Percentiles rank a stretch among this genome's conserved stretches.
Conservation (phyloP, 768 basidiomycete genomes). For the Mycena rebaudengoi region DNA sequence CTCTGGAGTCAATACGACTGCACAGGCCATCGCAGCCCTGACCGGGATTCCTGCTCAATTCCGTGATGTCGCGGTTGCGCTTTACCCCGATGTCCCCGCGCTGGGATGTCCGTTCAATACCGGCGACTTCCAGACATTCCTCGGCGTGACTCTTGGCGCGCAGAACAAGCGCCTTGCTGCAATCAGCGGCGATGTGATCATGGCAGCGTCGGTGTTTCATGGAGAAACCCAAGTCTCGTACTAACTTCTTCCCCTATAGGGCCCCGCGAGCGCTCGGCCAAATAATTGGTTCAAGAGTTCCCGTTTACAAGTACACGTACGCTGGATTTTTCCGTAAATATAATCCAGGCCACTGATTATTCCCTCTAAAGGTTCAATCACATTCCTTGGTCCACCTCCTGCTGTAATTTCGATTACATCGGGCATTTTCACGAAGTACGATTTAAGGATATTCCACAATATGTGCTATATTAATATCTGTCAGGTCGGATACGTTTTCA, state of each 20-base stretch:
- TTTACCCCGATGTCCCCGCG: constrained; percentile 20
- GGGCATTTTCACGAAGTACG: constrained; percentile 23
- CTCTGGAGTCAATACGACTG: constrained; percentile 15
- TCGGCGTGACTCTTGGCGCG: constrained; percentile 1
- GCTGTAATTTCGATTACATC: constrained; percentile 12
- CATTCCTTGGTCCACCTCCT: constrained; percentile 15
- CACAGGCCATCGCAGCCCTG: constrained; percentile 1
- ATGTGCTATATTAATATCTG: neutral
- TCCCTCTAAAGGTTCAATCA: constrained; percentile 18
- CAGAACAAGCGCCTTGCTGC: constrained; percentile 22
- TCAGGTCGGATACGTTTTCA: constrained; percentile 26
- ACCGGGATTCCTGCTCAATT: constrained; percentile 3
- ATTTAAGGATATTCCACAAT: too few species aligned
- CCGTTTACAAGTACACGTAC: constrained; percentile 24
- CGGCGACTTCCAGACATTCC: constrained; percentile 16
- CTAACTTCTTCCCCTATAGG: constrained; percentile 1
- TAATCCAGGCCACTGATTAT: neutral
- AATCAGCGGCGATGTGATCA: constrained; percentile 3
- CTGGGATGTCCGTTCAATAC: constrained; percentile 27
- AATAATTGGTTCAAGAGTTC: constrained; percentile 14
- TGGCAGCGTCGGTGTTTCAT: constrained; percentile 18
- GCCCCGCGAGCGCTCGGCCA: constrained; percentile 18
- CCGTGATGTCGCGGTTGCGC: constrained; percentile 1
- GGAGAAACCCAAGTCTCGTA: neutral
- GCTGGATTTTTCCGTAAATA: neutral